These are phyloP conservation scores for Medicago arabica DNA, from an alignment of 306 rosid genomes.

Conservation along the genomic window DNA sequence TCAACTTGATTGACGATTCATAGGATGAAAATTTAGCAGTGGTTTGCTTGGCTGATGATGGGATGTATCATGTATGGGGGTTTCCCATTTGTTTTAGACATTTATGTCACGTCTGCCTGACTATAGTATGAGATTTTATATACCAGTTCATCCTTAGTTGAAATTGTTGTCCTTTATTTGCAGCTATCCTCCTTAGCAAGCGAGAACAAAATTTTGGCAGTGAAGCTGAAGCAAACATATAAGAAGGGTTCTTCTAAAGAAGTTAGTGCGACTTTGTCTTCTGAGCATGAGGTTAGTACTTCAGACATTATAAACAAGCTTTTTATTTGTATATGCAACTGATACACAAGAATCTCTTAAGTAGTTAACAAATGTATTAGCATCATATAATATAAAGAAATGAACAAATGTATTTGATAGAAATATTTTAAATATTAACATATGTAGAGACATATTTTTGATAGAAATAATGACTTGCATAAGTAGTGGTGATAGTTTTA, in stretches of 20 bases:
- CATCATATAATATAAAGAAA: neutral
- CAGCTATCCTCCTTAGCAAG: conserved; percentile 74
- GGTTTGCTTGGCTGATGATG: conserved; percentile 6
- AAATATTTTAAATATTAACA: conserved; percentile 16
- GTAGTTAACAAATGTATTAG: conserved; percentile 7
- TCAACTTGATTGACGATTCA: conserved; percentile 4
- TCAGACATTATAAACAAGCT: conserved; percentile 23
- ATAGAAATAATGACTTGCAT: no score
- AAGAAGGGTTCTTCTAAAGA: conserved; percentile 53
- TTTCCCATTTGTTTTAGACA: neutral
- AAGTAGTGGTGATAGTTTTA: no score
- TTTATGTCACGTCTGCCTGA: neutral
- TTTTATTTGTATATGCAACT: conserved; percentile 11
- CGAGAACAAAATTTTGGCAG: conserved; percentile 70
- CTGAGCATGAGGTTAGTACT: conserved; percentile 61
- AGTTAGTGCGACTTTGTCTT: conserved; percentile 44
- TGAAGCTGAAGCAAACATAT: conserved; percentile 66
- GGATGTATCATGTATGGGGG: neutral
- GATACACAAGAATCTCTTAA: conserved; percentile 20
- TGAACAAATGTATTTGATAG: neutral
- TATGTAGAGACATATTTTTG: conserved; percentile 6
- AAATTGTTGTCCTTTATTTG: conserved; percentile 46
- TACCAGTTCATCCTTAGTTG: conserved; percentile 29
- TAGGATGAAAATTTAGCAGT: conserved; percentile 9
- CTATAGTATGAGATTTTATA: neutral